Percentiles rank a stretch among this genome's conserved stretches.
These are phyloP conservation scores for Eragrostis nindensis DNA, from an alignment of 176 grass and related monocot species.

Conservation along the genomic window DNA sequence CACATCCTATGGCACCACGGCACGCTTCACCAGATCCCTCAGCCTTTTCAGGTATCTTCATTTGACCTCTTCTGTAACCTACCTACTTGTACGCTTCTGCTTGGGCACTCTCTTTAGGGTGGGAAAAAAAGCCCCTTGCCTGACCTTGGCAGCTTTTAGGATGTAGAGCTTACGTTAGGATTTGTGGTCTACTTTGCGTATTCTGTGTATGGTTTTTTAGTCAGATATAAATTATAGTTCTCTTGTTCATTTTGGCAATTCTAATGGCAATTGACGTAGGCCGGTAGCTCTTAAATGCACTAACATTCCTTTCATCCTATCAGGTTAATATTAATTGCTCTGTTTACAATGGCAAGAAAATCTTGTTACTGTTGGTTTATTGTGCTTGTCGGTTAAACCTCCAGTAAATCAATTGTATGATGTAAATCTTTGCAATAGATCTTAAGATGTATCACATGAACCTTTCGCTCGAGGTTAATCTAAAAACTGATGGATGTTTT, in stretches of 20 bases:
- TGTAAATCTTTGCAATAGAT: background rate
- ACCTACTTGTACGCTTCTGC: background rate
- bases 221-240: background rate
- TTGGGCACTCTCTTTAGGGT: background rate
- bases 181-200: background rate
- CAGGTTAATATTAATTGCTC: background rate
- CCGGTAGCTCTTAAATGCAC: background rate
- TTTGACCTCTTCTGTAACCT: constrained; percentile 2
- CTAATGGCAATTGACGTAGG: background rate
- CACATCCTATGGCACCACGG: constrained; percentile 34
- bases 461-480: constrained; percentile 20
- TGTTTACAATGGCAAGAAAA: background rate
- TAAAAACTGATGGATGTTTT: constrained; percentile 23
- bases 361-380: background rate
- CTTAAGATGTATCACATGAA: background rate
- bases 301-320: background rate
- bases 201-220: background rate
- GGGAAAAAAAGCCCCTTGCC: background rate
- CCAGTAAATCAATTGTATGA: background rate
- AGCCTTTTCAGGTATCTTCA: constrained; percentile 42
- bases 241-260: background rate
- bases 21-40: constrained; percentile 62
- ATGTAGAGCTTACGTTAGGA: background rate
- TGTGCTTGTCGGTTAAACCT: background rate
- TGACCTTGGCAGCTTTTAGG: constrained; percentile 2